Conservation (phyloP, 495 filamentous ascomycete species). For the Jackrogersella minutella region DNA sequence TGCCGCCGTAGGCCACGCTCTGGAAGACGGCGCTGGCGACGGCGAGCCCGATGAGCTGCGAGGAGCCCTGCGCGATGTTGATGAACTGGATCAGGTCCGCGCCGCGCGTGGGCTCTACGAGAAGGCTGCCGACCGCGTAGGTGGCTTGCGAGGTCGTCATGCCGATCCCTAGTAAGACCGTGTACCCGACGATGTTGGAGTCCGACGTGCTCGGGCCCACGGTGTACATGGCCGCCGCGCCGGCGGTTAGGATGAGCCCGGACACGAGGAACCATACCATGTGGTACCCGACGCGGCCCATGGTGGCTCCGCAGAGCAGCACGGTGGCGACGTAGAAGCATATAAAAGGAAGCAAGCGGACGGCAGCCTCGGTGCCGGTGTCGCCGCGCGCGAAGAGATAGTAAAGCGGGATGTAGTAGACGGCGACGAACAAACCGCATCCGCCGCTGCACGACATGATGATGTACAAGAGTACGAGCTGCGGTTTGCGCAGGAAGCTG, state of each 20-base stretch:
- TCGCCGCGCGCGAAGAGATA: conserved; percentile 67
- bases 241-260: conserved; percentile 54
- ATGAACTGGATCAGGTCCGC: conserved; percentile 60
- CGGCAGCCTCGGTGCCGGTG: conserved; percentile 57
- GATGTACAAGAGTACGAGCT: conserved; percentile 56
- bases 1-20: conserved; percentile 47
- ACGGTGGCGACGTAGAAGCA: conserved; percentile 50
- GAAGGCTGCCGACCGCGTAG: conserved; percentile 60
- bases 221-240: conserved; percentile 59
- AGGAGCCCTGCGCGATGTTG: conserved; percentile 57
- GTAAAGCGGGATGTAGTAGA: conserved; percentile 63
- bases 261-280: conserved; percentile 65
- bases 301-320: conserved; percentile 54
- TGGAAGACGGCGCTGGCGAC: conserved; percentile 64
- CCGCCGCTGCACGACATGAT: conserved; percentile 45
- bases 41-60: conserved; percentile 60
- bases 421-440: conserved; percentile 49
- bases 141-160: conserved; percentile 56
- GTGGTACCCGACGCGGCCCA: conserved; percentile 60
- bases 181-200: conserved; percentile 58
- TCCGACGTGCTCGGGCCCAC: conserved; percentile 42
- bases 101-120: conserved; percentile 47
- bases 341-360: conserved; percentile 67
- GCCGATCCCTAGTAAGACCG: conserved; percentile 60
- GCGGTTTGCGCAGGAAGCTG: conserved; percentile 56